Conservation (phyloP, 768 basidiomycete genomes). For the Auriscalpium vulgare region DNA sequence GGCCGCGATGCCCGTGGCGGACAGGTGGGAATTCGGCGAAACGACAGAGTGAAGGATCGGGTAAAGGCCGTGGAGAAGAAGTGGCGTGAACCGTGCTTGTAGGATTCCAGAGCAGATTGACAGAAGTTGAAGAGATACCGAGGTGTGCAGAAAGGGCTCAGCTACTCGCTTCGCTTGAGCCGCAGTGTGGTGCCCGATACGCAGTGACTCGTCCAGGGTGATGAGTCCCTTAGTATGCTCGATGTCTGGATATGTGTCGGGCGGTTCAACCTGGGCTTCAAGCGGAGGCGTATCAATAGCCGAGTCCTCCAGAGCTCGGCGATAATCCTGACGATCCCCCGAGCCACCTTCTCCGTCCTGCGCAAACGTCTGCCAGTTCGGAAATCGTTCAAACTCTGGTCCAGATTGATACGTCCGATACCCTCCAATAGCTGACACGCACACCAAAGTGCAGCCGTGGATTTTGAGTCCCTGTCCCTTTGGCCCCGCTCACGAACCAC, state of each 20-base stretch:
- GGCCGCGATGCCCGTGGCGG: constrained; percentile 67
- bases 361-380: constrained; percentile 25
- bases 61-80: constrained; percentile 77
- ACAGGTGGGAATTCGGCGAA: constrained; percentile 59
- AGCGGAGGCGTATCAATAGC: constrained; percentile 11
- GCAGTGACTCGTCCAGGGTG: constrained; percentile 21
- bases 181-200: constrained; percentile 32
- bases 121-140: constrained; percentile 67
- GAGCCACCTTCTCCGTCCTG: constrained; percentile 55
- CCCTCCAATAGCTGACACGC: constrained; percentile 74
- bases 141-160: constrained; percentile 63
- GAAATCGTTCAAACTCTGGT: background rate
- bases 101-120: constrained; percentile 66
- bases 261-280: constrained; percentile 17
- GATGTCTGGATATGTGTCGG: constrained; percentile 1
- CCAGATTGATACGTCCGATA: constrained; percentile 40
- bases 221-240: constrained; percentile 9
- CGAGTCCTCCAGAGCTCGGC: constrained; percentile 60
- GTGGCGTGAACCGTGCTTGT: constrained; percentile 58
- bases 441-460: constrained; percentile 79
- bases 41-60: constrained; percentile 81
- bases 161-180: constrained; percentile 21
- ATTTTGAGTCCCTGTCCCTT: constrained; percentile 33
- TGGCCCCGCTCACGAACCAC: constrained; percentile 60
- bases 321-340: constrained; percentile 53